Percentiles rank a stretch among this genome's conserved stretches.
phyloP scores from a whole-genome alignment of 1,284 basidiomycete species.

The Trichosporon asahii region DNA sequence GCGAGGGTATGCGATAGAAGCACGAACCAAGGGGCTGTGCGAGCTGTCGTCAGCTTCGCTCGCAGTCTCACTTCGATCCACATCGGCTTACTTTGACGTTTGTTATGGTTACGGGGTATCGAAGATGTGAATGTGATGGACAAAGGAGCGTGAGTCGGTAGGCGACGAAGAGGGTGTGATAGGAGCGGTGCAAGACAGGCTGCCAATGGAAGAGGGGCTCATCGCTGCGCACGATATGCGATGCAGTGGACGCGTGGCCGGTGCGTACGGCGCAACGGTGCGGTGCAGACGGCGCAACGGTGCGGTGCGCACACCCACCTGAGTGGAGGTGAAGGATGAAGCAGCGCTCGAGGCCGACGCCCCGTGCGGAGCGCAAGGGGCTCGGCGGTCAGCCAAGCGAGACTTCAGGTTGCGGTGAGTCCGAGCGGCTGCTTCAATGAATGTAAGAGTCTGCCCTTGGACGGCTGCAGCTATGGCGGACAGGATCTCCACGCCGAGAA shows the following conservation, averaged over 20 bases:
- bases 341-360: too few species aligned
- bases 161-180: not conserved
- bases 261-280: not conserved
- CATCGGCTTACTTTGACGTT: not conserved
- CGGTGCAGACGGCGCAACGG: too few species aligned
- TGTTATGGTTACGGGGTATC: not conserved
- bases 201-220: not conserved
- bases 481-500: too few species aligned
- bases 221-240: not conserved
- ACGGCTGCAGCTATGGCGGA: too few species aligned
- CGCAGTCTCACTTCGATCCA: not conserved
- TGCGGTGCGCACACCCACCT: too few species aligned
- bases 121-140: not conserved
- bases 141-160: not conserved
- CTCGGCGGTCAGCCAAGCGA: not conserved
- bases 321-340: too few species aligned
- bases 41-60: not conserved
- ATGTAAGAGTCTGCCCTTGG: too few species aligned
- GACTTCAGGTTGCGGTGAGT: not conserved
- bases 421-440: too few species aligned
- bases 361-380: not conserved
- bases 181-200: not conserved
- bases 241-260: not conserved
- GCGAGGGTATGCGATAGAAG: not conserved
- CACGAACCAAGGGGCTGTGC: not conserved